Evolutionary conservation across 1,139 yeast genomes (phyloP).

Genomic region (Pichia sp.): DNA sequence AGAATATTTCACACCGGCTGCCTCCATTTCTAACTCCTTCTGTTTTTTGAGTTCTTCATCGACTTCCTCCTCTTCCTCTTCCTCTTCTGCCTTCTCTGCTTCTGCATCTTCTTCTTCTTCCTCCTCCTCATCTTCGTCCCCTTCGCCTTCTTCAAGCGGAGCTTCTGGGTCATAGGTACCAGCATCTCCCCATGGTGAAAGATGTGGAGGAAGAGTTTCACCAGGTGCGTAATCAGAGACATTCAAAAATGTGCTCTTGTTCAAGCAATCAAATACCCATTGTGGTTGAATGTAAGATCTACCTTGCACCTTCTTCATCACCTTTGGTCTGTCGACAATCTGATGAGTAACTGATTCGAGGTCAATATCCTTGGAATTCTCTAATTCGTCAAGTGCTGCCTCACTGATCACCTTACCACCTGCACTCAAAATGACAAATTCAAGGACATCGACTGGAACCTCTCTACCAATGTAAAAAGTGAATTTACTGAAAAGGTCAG

Average conservation of each 20-base stretch:
- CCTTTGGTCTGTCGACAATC: conserved; percentile 84
- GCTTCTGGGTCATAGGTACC: conserved; percentile 83
- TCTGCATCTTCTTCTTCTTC: conserved; percentile 44
- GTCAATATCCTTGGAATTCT: conserved; percentile 44
- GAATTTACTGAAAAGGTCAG: conserved; percentile 64
- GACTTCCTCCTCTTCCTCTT: conserved; percentile 26
- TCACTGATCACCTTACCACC: conserved; percentile 89
- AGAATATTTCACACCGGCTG: conserved; percentile 73
- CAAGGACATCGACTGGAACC: conserved; percentile 87
- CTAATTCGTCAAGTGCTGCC: conserved; percentile 68
- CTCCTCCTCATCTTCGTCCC: conserved; percentile 43
- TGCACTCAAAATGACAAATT: conserved; percentile 77
- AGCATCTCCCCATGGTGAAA: conserved; percentile 98
- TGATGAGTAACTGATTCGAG: conserved; percentile 80
- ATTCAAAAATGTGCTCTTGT: conserved; percentile 65
- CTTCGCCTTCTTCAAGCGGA: conserved; percentile 34
- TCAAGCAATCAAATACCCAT: conserved; percentile 92
- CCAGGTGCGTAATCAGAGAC: conserved; percentile 89
- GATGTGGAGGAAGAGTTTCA: conserved; percentile 90
- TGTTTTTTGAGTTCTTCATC: conserved; percentile 58
- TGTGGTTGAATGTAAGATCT: conserved; percentile 96
- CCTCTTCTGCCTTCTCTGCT: conserved; percentile 43
- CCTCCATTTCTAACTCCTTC: conserved; percentile 85
- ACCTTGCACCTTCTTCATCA: conserved; percentile 73
- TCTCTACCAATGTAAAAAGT: conserved; percentile 90